phyloP scores from a whole-genome alignment of 2,329 filamentous ascomycete species.

The Aspergillus neotritici region DNA sequence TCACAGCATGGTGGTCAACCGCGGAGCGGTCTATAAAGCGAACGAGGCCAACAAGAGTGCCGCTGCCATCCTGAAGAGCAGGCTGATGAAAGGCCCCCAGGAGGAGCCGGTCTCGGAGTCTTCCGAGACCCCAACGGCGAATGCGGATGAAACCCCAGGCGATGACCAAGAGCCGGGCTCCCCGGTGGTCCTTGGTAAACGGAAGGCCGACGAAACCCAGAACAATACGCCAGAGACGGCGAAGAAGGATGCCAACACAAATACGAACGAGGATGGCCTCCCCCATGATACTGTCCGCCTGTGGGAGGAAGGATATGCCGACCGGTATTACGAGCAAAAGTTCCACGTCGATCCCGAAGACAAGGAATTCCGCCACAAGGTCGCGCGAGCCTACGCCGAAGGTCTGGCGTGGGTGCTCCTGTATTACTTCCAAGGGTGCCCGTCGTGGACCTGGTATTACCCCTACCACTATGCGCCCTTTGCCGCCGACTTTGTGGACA shows the following conservation, averaged over 20 bases:
- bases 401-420: slow-evolving; percentile 90
- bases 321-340: slow-evolving; percentile 96
- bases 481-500: slow-evolving; percentile 83
- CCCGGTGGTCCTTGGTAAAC: slow-evolving; percentile 33
- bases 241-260: slow-evolving; percentile 51
- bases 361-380: slow-evolving; percentile 78
- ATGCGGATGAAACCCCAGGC: slow-evolving; percentile 22
- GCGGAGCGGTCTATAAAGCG: slow-evolving; percentile 59
- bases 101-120: slow-evolving; percentile 18
- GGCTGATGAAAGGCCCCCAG: slow-evolving; percentile 53
- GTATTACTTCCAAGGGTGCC: slow-evolving; percentile 97
- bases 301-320: slow-evolving; percentile 93
- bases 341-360: slow-evolving; percentile 79
- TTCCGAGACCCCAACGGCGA: slow-evolving; percentile 19
- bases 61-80: slow-evolving; percentile 77
- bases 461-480: slow-evolving; percentile 98
- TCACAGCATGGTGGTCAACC: slow-evolving; percentile 82
- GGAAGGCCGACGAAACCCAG: slow-evolving; percentile 68
- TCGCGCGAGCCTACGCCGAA: slow-evolving; percentile 87
- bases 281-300: slow-evolving; percentile 76
- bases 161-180: slow-evolving; percentile 25
- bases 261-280: slow-evolving; percentile 52
- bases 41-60: slow-evolving; percentile 90
- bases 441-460: slow-evolving; percentile 99
- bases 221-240: slow-evolving; percentile 46